phyloP scores from a whole-genome alignment of 352 stramenopile species.

The Nothophytophthora sp. region DNA sequence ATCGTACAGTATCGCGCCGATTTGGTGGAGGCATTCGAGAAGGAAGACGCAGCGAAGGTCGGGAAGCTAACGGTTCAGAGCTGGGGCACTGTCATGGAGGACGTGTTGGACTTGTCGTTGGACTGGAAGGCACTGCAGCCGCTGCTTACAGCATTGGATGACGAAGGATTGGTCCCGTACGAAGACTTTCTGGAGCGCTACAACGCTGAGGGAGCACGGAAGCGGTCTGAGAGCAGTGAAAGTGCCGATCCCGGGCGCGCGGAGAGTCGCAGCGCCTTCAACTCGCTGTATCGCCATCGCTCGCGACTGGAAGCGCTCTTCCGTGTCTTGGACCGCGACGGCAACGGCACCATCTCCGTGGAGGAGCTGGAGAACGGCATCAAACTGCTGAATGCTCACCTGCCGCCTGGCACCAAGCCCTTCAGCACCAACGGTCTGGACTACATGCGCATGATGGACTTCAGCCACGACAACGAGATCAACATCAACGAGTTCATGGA shows the following conservation, averaged over 20 bases:
- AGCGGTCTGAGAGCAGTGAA: slow-evolving; percentile 18
- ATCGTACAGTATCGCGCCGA: slow-evolving; percentile 77
- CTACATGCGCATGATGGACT: slow-evolving; percentile 88
- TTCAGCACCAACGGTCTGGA: slow-evolving; percentile 74
- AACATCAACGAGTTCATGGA: slow-evolving; percentile 93
- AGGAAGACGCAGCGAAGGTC: slow-evolving; percentile 40
- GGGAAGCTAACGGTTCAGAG: slow-evolving; percentile 44
- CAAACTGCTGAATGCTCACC: slow-evolving; percentile 77
- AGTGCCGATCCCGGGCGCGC: slow-evolving; percentile 41
- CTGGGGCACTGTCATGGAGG: slow-evolving; percentile 76
- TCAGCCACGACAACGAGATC: slow-evolving; percentile 85
- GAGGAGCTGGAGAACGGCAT: slow-evolving; percentile 84
- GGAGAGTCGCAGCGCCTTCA: slow-evolving; percentile 72
- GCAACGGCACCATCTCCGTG: slow-evolving; percentile 81
- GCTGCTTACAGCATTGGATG: slow-evolving; percentile 69
- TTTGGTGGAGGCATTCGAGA: slow-evolving; percentile 62
- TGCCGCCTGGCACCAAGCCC: slow-evolving; percentile 63
- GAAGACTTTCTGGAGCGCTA: slow-evolving; percentile 77
- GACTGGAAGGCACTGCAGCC: slow-evolving; percentile 81
- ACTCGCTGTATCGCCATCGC: slow-evolving; percentile 82
- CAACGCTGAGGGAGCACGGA: slow-evolving; percentile 52
- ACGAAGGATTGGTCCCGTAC: slow-evolving; percentile 72
- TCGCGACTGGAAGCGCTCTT: slow-evolving; percentile 85
- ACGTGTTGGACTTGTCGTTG: slow-evolving; percentile 77
- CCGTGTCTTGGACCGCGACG: slow-evolving; percentile 76